Base-by-base conservation (phyloP, 192 early-diverging fungal genomes). In the Podila clonocystis region DNA sequence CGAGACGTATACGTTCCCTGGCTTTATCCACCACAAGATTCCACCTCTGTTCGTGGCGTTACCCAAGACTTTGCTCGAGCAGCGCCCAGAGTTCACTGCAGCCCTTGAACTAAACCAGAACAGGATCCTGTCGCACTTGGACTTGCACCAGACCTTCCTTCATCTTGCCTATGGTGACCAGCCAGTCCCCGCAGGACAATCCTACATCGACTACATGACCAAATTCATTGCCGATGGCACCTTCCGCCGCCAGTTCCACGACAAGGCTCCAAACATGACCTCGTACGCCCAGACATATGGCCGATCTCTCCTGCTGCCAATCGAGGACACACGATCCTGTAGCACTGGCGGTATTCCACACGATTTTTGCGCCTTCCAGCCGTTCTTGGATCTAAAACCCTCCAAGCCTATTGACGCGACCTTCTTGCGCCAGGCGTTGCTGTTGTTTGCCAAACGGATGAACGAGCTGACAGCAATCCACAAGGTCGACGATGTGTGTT, bases 341-440 rank as follows among this genome's bases (percentile, higher is more conserved):
- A 48, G 22, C 28, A 69, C 58, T 1, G 68, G 61, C 0, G 68
- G 69, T 0, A 83, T 83, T 41, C 74, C 82, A 20, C 62, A 72
- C 26, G 74, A 75, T 28, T 83, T 63, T 68, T 83, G 82, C 65
- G 73, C 82, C n/a, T 83, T 75, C 66, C 69, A 75, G 55, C 69
- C 73, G 2, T 83, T 75, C 48, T 60, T 72, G 65, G 52, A 63
- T 4, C 48, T 83, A 29, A 61, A 83, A 15, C 69, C 73, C 9
- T 13, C 41, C 12, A 74, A 72, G 57, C 5, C 48, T 2, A 49
- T 72, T 9, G 73, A 83, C 19, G 63, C 68, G 24, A 67, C 33
- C 12, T 74, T 83, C 45, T 20, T 83, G 34, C 62, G 70, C 9
- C 63, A 67, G 17, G 41, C 64, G 0, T 38, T 83, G 4, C 26